Evolutionary conservation across 441 rosid species (phyloP), one percentile per base, ranked within the genome.

Genomic region (Hypseocharis bilobata): DNA sequence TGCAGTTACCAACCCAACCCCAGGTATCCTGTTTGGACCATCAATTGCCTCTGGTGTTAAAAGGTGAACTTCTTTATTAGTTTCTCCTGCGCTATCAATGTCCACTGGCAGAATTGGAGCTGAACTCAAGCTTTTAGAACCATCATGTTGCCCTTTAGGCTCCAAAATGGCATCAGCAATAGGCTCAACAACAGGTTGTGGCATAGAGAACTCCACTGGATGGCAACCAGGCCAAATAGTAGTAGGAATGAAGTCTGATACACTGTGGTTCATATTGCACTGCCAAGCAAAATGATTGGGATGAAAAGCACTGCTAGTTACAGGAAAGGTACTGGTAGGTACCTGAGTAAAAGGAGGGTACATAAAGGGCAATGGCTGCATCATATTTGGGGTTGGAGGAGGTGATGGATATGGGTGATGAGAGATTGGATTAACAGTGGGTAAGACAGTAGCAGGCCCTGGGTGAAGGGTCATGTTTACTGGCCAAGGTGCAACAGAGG

Each of bases 281-380:
- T 79, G 97, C 99, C 99, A 94, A 47, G 92, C 81, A 85, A 87
- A 91, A 74, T 86, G 96, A 80, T 72, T 86, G 61, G 88, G 94
- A 70, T 85, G 96, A 59, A 86, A 94, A 42, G 87, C 82, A 74
- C 81, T 84, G 72, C 83, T 87, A 22, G 89, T 88, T 58, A 86
- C 80, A 20, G 97, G 97, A 74, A 81, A 93, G 36, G 86, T 76
- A 78, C 86, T 83, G n/a, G 86, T 80, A 54, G 92, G 87, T 32
- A 89, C 77, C 17, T 83, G 94, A 74, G 84, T 71, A 80, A 81
- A 87, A 64, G 93, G 85, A 76, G 97, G 96, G 81, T 83, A 89
- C 66, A 94, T 72, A 72, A 86, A 89, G 61, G 94, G 89, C 78
- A 94, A 77, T 66, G 92, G 84, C 68, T 85, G 97, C 78, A 94